These are phyloP conservation scores for Astrothelium subdiscretum DNA, from an alignment of 495 filamentous ascomycete genomes.

Conservation along the genomic window DNA sequence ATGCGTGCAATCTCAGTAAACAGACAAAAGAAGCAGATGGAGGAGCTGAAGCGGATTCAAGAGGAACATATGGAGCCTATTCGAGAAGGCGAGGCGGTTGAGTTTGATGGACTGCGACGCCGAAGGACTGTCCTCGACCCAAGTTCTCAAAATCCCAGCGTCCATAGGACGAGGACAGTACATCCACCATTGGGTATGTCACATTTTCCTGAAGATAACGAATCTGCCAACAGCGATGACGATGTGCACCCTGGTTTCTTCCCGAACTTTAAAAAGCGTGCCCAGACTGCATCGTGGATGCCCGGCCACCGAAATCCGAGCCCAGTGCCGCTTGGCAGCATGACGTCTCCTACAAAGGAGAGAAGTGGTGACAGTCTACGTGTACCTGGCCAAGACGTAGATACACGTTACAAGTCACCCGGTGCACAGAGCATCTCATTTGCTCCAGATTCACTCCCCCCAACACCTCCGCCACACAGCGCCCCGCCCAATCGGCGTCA, in stretches of 20 bases:
- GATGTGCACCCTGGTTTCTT: slow-evolving; percentile 36
- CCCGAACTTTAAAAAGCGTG: slow-evolving; percentile 33
- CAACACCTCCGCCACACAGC: slow-evolving; percentile 36
- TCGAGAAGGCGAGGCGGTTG: slow-evolving; percentile 61
- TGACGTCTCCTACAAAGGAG: background rate
- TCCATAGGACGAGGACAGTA: slow-evolving; percentile 37
- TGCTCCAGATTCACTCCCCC: slow-evolving; percentile 29
- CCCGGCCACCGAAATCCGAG: slow-evolving; percentile 3
- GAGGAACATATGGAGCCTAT: slow-evolving; percentile 69
- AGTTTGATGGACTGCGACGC: slow-evolving; percentile 89
- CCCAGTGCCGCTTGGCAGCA: background rate
- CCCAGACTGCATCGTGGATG: slow-evolving; percentile 11
- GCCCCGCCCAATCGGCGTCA: slow-evolving; percentile 43
- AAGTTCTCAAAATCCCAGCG: slow-evolving; percentile 28
- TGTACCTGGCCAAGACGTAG: slow-evolving; percentile 21
- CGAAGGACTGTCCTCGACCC: slow-evolving; percentile 56
- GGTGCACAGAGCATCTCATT: slow-evolving; percentile 37
- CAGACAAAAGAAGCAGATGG: slow-evolving; percentile 64
- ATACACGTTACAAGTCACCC: slow-evolving; percentile 40
- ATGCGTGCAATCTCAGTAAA: slow-evolving; percentile 69
- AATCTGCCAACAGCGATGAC: slow-evolving; percentile 35
- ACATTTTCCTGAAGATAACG: slow-evolving; percentile 54
- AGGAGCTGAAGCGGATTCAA: slow-evolving; percentile 67
- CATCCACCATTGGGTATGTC: slow-evolving; percentile 87
- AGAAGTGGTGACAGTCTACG: slow-evolving; percentile 1